phyloP scores from a whole-genome alignment of 768 basidiomycete species.

The Russula sp. region DNA sequence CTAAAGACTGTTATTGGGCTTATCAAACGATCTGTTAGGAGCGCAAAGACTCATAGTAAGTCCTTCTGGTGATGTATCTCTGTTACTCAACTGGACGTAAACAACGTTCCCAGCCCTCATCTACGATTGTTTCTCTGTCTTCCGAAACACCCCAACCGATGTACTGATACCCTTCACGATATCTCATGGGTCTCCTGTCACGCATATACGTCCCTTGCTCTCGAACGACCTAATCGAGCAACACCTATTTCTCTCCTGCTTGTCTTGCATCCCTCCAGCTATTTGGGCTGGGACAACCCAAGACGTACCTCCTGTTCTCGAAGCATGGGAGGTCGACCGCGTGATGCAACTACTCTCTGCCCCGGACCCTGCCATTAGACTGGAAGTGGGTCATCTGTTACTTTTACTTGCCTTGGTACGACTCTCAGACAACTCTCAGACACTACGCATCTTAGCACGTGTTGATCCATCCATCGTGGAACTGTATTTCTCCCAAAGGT shows the following conservation, averaged over 20 bases:
- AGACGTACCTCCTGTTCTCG: constrained; percentile 47
- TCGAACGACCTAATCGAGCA: constrained; percentile 55
- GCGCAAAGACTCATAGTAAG: constrained; percentile 10
- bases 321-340: constrained; percentile 67
- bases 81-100: background rate
- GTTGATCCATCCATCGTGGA: constrained; percentile 57
- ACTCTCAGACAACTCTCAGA: constrained; percentile 37
- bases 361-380: constrained; percentile 50
- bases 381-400: constrained; percentile 41
- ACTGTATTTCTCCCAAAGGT: constrained; percentile 44
- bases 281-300: constrained; percentile 64
- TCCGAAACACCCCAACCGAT: constrained; percentile 16
- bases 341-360: constrained; percentile 65
- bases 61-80: background rate
- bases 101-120: constrained; percentile 6
- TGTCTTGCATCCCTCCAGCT: constrained; percentile 49
- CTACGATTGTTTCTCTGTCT: constrained; percentile 17
- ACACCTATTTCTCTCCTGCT: constrained; percentile 60
- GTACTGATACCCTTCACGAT: constrained; percentile 2
- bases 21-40: constrained; percentile 12
- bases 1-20: constrained; percentile 11
- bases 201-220: constrained; percentile 51
- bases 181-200: constrained; percentile 31
- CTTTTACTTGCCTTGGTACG: background rate
- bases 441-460: constrained; percentile 47